Evolutionary conservation across 306 rosid genomes (phyloP).

Genomic region (Castanea crenata): DNA sequence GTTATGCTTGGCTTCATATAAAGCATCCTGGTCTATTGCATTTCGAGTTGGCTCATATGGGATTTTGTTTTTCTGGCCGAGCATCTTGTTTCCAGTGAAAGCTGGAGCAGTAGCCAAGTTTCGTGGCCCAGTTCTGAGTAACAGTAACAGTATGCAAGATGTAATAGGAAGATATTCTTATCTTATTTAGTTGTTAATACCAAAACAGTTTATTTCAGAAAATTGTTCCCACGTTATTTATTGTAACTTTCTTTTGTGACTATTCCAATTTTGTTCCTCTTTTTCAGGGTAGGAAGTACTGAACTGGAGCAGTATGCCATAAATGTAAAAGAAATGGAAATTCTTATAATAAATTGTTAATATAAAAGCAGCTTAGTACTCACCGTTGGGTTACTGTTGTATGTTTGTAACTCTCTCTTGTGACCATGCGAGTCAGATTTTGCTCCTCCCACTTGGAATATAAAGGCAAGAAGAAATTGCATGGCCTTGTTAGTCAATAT

Average conservation of each 20-base stretch:
- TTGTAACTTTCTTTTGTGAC: neutral
- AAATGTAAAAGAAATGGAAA: too few species aligned
- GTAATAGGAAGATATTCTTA: neutral
- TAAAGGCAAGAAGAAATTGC: neutral
- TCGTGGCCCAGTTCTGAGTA: neutral
- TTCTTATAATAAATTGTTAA: too few species aligned
- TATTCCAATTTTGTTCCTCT: neutral
- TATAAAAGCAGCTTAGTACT: too few species aligned
- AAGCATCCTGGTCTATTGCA: neutral
- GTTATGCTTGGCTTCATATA: neutral
- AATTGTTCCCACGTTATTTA: neutral
- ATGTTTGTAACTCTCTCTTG: too few species aligned
- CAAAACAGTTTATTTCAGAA: neutral
- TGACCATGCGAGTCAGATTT: too few species aligned
- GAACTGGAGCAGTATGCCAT: too few species aligned
- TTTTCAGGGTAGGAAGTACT: too few species aligned
- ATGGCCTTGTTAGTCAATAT: neutral
- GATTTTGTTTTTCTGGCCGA: neutral
- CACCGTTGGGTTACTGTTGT: too few species aligned
- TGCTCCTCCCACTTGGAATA: neutral
- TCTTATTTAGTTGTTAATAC: neutral
- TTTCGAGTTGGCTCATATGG: too few species aligned
- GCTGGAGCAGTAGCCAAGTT: neutral
- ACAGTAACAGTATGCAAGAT: neutral
- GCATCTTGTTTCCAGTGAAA: slow-evolving; percentile 1